A percentile compares a stretch with the other conserved stretches of the same genome.
phyloP scores from a whole-genome alignment of 805 yeast species.

The Candida taoyuanica region DNA sequence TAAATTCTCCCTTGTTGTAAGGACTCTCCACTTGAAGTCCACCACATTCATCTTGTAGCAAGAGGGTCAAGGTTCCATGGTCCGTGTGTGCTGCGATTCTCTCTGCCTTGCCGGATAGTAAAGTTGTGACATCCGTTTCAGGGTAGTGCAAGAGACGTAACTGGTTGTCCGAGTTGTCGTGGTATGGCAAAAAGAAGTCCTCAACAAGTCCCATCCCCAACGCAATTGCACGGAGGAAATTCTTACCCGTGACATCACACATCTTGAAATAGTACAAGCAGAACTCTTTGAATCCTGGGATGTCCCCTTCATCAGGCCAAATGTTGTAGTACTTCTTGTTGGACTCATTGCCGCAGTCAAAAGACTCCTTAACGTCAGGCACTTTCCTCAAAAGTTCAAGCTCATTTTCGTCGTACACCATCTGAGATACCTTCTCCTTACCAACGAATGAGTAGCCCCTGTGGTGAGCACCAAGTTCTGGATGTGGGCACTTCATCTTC shows the following conservation, averaged over 20 bases:
- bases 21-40: constrained; percentile 25
- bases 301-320: constrained; percentile 26
- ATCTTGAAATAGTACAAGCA: constrained; percentile 20
- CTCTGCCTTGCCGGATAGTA: constrained; percentile 21
- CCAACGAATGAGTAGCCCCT: constrained; percentile 27
- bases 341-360: constrained; percentile 24
- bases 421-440: constrained; percentile 27
- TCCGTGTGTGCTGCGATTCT: constrained; percentile 28
- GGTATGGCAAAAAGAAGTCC: constrained; percentile 20
- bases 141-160: constrained; percentile 25
- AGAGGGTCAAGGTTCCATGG: constrained; percentile 26
- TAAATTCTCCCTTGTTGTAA: constrained; percentile 15
- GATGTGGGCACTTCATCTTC: constrained; percentile 27
- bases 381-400: constrained; percentile 13
- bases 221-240: constrained; percentile 22
- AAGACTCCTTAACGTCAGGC: constrained; percentile 29
- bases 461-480: constrained; percentile 25
- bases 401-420: constrained; percentile 21
- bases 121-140: constrained; percentile 17
- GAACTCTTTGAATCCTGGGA: constrained; percentile 25
- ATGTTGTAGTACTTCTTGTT: constrained; percentile 18
- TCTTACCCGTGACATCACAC: constrained; percentile 14
- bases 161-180: constrained; percentile 23
- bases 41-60: constrained; percentile 25
- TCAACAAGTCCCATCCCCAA: constrained; percentile 23